Percentiles rank a stretch among this genome's conserved stretches.
Conservation (phyloP, 192 early-diverging fungal genomes). For the Linnemannia elongata region DNA sequence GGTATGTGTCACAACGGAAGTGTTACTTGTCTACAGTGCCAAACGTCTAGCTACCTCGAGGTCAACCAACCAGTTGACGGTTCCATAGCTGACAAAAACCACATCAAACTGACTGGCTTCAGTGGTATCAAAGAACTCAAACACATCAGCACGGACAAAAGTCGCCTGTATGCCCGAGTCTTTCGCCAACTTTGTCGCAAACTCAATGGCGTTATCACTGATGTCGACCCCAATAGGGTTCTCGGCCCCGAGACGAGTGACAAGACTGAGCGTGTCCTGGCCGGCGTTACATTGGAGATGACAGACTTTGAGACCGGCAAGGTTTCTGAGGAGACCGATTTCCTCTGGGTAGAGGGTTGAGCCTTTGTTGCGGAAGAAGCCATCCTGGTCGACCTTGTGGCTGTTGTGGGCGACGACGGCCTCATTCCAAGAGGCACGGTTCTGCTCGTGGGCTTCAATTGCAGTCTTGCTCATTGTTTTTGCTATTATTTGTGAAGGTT, state of each 20-base stretch:
- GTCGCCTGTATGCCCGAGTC: slow-evolving; percentile 37
- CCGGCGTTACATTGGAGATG: slow-evolving; percentile 52
- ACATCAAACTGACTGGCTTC: slow-evolving; percentile 45
- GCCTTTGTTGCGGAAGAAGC: slow-evolving; percentile 39
- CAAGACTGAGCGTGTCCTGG: slow-evolving; percentile 50
- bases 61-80: slow-evolving; percentile 27
- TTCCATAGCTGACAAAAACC: slow-evolving; percentile 51
- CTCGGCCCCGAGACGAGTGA: slow-evolving; percentile 28
- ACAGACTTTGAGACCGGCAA: slow-evolving; percentile 41
- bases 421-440: slow-evolving; percentile 49
- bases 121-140: slow-evolving; percentile 36
- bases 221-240: slow-evolving; percentile 53
- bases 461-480: slow-evolving; percentile 4
- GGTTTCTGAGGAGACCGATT: slow-evolving; percentile 37
- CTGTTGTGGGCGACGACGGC: slow-evolving; percentile 45
- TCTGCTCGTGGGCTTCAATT: slow-evolving; percentile 31
- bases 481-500: background rate
- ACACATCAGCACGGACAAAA: slow-evolving; percentile 42
- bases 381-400: slow-evolving; percentile 51
- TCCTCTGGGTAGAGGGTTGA: slow-evolving; percentile 49
- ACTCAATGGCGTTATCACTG: slow-evolving; percentile 42
- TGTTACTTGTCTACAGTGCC: background rate
- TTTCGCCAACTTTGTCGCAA: slow-evolving; percentile 37
- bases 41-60: slow-evolving; percentile 27
- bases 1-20: background rate